Evolutionary conservation across 139 green algal genomes (phyloP).

Genomic region (Tetradesmus lagerheimii): DNA sequence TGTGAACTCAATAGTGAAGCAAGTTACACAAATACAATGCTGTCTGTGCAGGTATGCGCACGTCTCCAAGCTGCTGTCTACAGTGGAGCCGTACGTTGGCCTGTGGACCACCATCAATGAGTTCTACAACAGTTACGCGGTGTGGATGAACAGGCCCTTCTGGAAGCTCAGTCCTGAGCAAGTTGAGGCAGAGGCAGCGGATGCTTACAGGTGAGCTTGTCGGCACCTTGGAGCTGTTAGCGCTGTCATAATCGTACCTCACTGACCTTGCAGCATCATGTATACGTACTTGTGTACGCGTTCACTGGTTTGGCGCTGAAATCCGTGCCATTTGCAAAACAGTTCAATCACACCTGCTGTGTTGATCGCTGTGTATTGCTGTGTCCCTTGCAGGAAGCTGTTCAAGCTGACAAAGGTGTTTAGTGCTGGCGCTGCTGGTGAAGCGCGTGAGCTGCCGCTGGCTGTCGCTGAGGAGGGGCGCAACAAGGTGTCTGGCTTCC

Average conservation of each 20-base stretch:
- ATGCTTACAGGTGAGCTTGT: conserved; percentile 57
- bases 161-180: conserved; percentile 79
- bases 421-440: conserved; percentile 41
- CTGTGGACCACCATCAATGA: conserved; percentile 75
- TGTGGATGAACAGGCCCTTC: conserved; percentile 81
- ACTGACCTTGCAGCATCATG: neutral
- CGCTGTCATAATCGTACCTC: no score
- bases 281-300: no score
- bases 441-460: conserved; percentile 52
- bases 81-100: conserved; percentile 75
- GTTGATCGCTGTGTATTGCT: neutral
- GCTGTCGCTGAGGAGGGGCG: conserved; percentile 67
- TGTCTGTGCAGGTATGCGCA: conserved; percentile 58
- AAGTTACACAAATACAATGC: neutral
- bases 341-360: no score
- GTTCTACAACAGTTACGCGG: conserved; percentile 55
- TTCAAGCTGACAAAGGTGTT: conserved; percentile 85
- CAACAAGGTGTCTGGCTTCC: conserved; percentile 60
- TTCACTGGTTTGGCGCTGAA: neutral
- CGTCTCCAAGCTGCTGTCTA: conserved; percentile 66
- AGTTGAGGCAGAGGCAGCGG: conserved; percentile 73
- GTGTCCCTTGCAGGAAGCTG: conserved; percentile 57
- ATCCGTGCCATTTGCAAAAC: no score
- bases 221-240: no score
- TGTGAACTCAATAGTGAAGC: no score